phyloP scores from a whole-genome alignment of 768 basidiomycete species.

The Leccinum rimulosum region DNA sequence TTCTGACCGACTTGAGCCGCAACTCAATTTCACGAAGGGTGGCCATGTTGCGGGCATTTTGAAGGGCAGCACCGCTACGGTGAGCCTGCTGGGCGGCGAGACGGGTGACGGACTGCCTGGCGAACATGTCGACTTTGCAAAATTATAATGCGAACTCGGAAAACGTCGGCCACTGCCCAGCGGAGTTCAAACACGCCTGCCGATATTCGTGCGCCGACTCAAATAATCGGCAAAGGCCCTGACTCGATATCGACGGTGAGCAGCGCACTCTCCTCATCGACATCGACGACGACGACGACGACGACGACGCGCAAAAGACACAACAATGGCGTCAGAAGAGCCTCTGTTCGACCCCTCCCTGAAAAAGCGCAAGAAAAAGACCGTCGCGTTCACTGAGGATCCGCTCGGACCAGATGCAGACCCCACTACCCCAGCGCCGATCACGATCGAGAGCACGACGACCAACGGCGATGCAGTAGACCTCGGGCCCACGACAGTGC shows the following conservation, averaged over 20 bases:
- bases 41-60: conserved; percentile 83
- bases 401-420: conserved; percentile 80
- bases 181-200: conserved; percentile 22
- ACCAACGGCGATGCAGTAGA: conserved; percentile 71
- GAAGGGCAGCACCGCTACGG: conserved; percentile 38
- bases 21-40: conserved; percentile 97
- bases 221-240: conserved; percentile 26
- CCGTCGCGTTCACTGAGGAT: conserved; percentile 81
- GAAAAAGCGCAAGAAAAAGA: conserved; percentile 87
- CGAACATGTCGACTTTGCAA: conserved; percentile 39
- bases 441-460: conserved; percentile 66
- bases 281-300: conserved; percentile 15
- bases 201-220: conserved; percentile 21
- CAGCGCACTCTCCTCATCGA: conserved; percentile 13
- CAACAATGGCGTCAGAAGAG: conserved; percentile 59
- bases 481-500: conserved; percentile 71
- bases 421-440: conserved; percentile 75
- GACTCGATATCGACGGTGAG: conserved; percentile 6
- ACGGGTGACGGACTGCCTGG: conserved; percentile 47
- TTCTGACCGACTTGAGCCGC: conserved; percentile 92
- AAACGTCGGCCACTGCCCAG: conserved; percentile 40
- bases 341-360: conserved; percentile 82
- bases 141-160: conserved; percentile 16
- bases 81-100: conserved; percentile 39
- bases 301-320: conserved; percentile 9